Conservation (phyloP, 768 basidiomycete genomes). For the Auricularia heimuer region DNA sequence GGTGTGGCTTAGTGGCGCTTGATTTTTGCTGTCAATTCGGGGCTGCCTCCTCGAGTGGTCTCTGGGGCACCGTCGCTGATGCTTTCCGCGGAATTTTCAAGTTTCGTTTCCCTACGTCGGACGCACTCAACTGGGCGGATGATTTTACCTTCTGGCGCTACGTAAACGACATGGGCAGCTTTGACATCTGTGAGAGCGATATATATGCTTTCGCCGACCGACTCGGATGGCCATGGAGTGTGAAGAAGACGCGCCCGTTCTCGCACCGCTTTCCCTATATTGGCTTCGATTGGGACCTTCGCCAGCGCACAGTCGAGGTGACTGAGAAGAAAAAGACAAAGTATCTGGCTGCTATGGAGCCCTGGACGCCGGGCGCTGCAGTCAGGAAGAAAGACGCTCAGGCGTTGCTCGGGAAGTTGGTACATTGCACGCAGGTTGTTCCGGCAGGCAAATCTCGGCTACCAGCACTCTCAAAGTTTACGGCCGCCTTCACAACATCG, state of each 20-base stretch:
- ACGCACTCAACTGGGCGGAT: neutral
- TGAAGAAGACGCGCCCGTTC: too few species aligned
- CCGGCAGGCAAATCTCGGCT: neutral
- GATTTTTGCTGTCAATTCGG: too few species aligned
- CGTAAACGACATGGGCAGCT: too few species aligned
- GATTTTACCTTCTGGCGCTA: too few species aligned
- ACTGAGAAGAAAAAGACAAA: neutral
- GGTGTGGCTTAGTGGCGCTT: slow-evolving; percentile 1
- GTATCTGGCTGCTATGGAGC: neutral
- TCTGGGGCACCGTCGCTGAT: too few species aligned
- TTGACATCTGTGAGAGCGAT: too few species aligned
- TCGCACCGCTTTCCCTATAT: slow-evolving; percentile 12
- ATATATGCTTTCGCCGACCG: too few species aligned
- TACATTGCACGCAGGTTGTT: neutral
- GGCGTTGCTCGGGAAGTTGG: neutral
- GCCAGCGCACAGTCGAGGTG: neutral
- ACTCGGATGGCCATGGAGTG: too few species aligned
- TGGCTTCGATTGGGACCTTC: neutral
- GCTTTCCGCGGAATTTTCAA: too few species aligned
- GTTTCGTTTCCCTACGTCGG: neutral
- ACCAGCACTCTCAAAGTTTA: neutral
- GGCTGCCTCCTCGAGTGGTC: too few species aligned
- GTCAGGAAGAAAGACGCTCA: neutral
- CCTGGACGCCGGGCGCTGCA: neutral
- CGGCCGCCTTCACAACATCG: neutral